A percentile compares a stretch with the other conserved stretches of the same genome.
These are phyloP conservation scores for Cyclocybe cylindracea DNA, from an alignment of 768 basidiomycete genomes.

Conservation along the genomic window DNA sequence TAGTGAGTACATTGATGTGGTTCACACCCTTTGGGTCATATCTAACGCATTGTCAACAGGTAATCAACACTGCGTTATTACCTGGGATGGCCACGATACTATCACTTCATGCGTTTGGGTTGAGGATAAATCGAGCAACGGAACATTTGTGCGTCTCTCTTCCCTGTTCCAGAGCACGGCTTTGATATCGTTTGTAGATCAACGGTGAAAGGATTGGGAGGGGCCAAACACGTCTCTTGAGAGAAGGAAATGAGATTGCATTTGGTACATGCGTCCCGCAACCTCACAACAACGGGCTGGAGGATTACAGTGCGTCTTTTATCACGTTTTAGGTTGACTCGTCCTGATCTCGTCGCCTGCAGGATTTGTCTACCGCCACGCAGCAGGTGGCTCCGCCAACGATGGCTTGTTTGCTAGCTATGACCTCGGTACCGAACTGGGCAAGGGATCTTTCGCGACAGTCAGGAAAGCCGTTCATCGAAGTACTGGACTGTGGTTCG, in stretches of 20 bases:
- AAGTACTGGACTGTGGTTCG: conserved; percentile 71
- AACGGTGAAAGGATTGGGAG: conserved; percentile 67
- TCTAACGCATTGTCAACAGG: conserved; percentile 31
- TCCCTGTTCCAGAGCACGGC: background rate
- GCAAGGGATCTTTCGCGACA: conserved; percentile 89
- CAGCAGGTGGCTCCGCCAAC: conserved; percentile 47
- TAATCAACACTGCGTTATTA: conserved; percentile 57
- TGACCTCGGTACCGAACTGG: conserved; percentile 71
- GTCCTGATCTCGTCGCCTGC: background rate
- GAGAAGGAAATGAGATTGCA: conserved; percentile 84
- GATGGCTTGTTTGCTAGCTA: conserved; percentile 65
- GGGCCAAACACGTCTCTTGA: conserved; percentile 53
- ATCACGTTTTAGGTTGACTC: background rate
- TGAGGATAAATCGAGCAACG: conserved; percentile 66
- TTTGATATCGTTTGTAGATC: conserved; percentile 43
- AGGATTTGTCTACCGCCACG: conserved; percentile 77
- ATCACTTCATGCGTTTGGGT: conserved; percentile 46
- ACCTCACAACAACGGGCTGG: conserved; percentile 42
- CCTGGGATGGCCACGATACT: conserved; percentile 57
- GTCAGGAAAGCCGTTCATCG: conserved; percentile 83
- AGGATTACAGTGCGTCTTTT: conserved; percentile 71
- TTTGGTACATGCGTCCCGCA: conserved; percentile 66
- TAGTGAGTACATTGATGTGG: conserved; percentile 49
- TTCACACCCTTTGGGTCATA: background rate
- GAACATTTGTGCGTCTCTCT: conserved; percentile 60